phyloP scores from a whole-genome alignment of 2,329 filamentous ascomycete genomes.

The Aspergillus fructus region DNA sequence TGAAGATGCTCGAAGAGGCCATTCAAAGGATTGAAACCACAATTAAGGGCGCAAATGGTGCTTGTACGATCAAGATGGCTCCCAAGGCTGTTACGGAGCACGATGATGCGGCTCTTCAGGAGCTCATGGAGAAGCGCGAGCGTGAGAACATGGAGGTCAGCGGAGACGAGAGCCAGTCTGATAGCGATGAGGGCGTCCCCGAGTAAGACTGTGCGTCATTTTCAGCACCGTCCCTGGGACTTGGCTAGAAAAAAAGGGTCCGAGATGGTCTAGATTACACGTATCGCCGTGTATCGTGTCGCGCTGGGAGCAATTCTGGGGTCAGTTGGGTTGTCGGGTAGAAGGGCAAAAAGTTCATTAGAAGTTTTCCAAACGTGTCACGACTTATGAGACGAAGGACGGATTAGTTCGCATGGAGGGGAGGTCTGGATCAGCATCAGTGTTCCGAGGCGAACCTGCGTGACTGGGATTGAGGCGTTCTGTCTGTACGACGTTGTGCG shows the following conservation, averaged over 20 bases:
- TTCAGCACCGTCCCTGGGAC: neutral
- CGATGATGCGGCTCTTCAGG: slow-evolving; percentile 94
- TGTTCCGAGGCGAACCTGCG: slow-evolving; percentile 9
- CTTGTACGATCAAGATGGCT: slow-evolving; percentile 92
- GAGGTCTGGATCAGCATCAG: slow-evolving; percentile 17
- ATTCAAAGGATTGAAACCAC: slow-evolving; percentile 81
- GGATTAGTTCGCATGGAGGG: slow-evolving; percentile 23
- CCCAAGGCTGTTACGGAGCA: slow-evolving; percentile 99
- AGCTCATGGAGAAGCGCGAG: slow-evolving; percentile 98
- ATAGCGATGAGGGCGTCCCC: slow-evolving; percentile 85
- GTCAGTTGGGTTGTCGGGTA: slow-evolving; percentile 2
- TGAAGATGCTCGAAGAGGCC: slow-evolving; percentile 79
- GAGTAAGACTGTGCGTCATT: slow-evolving; percentile 34
- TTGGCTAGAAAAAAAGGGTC: neutral
- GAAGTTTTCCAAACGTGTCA: slow-evolving; percentile 25
- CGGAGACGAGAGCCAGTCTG: slow-evolving; percentile 93
- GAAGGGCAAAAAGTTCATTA: slow-evolving; percentile 24
- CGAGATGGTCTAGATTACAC: neutral
- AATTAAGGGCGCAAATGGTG: slow-evolving; percentile 76
- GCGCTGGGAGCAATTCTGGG: neutral
- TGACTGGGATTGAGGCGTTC: slow-evolving; percentile 8
- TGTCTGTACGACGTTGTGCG: slow-evolving; percentile 11
- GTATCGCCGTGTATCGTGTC: neutral
- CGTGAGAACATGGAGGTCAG: slow-evolving; percentile 97
- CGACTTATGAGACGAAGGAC: slow-evolving; percentile 27